Conservation (phyloP, 2,329 filamentous ascomycete genomes). For the Aspergillus hortae region DNA sequence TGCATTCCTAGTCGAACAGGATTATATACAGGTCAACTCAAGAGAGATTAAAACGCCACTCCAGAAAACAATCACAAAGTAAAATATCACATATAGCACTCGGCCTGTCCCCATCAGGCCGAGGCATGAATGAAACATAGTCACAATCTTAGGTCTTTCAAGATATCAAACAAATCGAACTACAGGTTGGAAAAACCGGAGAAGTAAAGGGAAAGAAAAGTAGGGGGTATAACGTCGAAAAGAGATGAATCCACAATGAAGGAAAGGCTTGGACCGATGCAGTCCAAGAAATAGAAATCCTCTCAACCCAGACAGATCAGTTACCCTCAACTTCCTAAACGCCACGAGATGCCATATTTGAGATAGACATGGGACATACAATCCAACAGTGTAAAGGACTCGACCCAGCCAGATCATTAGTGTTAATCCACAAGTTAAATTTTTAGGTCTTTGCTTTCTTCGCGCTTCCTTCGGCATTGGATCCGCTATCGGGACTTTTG, state of each 20-base stretch:
- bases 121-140: too few relatives aligned
- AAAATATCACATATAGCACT: neutral
- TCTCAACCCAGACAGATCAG: conserved; percentile 2
- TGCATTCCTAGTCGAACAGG: neutral
- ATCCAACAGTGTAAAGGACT: neutral
- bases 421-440: conserved; percentile 7
- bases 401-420: conserved; percentile 2
- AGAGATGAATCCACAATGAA: conserved; percentile 3
- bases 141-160: too few relatives aligned
- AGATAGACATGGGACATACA: conserved; percentile 2
- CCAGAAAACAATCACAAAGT: neutral
- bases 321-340: conserved; percentile 12
- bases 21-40: neutral
- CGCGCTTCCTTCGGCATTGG: conserved; percentile 26
- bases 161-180: neutral
- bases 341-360: conserved; percentile 17
- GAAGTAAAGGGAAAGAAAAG: neutral
- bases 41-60: neutral
- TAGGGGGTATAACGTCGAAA: conserved; percentile 2
- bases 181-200: neutral
- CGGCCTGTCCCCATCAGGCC: neutral
- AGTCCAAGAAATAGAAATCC: conserved; percentile 6
- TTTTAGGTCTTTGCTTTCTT: conserved; percentile 40
- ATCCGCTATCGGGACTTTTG: conserved; percentile 40
- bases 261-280: conserved; percentile 6